Evolutionary conservation across 306 rosid genomes (phyloP), one percentile per base, ranked within the genome.

Genomic region (Vigna trinervia): DNA sequence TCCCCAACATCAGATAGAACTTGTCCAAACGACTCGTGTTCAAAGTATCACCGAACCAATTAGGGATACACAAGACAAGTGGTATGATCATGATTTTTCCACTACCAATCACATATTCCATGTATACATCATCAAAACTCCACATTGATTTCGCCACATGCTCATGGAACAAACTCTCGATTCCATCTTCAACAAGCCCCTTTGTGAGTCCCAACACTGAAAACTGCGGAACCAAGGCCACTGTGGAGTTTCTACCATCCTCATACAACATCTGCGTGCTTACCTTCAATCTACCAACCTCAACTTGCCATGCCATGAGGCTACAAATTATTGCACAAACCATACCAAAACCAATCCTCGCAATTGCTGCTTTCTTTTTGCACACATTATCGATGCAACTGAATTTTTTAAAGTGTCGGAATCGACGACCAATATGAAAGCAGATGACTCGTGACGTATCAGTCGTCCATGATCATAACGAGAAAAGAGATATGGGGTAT

Each of bases 321-420:
- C 84, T 11, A 3, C 79, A 80, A 15, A 67, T 17, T 0, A 47
- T 56, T 8, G 76, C 74, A 74, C 56, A 67, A 34, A 74, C 5
- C 54, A 80, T 8, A 1, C 80, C 84, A 20, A 50, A 8, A 13
- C 51, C 62, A 8, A 69, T 57, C 51, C 70, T 68, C 30, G 12
- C 0, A 38, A 51, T 76, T 13, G 5, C 73, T 26, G 6, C 73
- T 46, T 45, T 64, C 17, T 22, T 48, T 0, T 50, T 8, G 62
- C 14, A 6, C 7, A 4, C 26, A 3, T 1, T 2, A 8, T 8
- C 28, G 12, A 19, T 53, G 8, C 1, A 3, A 1, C 5, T 23
- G n/a, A 2, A 28, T 8, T 10, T 64, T 12, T 8, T 10, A 6
- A 8, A 30, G 2, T 14, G 2, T 10, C 2, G 0, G 7, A 41